Percentiles rank a stretch among this genome's conserved stretches.
Evolutionary conservation across 2,329 filamentous ascomycete genomes (phyloP).

Genomic region (Dothideomycetes sp.): DNA sequence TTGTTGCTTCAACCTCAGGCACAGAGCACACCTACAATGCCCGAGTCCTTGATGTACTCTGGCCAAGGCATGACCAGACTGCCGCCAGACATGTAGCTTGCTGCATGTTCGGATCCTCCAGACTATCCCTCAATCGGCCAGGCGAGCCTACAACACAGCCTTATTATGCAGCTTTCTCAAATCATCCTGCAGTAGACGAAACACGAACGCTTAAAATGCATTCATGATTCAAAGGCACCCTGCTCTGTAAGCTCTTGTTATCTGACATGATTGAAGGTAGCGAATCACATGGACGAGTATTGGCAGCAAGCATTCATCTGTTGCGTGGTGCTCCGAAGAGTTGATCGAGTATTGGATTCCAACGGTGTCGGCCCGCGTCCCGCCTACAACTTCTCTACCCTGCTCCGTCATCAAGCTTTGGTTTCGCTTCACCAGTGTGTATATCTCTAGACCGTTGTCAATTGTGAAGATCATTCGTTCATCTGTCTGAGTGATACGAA

Average conservation of each 20-base stretch:
- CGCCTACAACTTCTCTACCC: background rate
- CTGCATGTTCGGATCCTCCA: constrained; percentile 9
- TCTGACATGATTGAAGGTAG: background rate
- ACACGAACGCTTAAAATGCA: background rate
- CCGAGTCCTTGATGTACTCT: constrained; percentile 1
- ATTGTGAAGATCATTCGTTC: constrained; percentile 8
- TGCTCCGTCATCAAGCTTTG: background rate
- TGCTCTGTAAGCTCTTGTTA: background rate
- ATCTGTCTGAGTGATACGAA: constrained; percentile 4
- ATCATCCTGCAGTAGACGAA: constrained; percentile 6
- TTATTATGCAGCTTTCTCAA: constrained; percentile 13
- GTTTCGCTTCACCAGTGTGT: background rate
- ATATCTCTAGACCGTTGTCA: constrained; percentile 2
- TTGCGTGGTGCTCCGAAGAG: constrained; percentile 2
- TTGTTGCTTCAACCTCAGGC: background rate
- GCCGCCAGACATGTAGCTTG: constrained; percentile 6
- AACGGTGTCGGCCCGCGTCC: constrained; percentile 13
- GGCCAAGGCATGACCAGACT: constrained; percentile 7
- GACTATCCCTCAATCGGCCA: constrained; percentile 2
- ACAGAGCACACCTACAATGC: background rate
- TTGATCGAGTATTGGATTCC: constrained; percentile 1
- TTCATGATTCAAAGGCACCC: background rate
- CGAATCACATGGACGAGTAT: background rate
- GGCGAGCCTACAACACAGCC: background rate
- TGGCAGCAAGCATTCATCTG: background rate